These are phyloP conservation scores for Puccinia polysora DNA, from an alignment of 1,284 basidiomycete species.

Conservation along the genomic window DNA sequence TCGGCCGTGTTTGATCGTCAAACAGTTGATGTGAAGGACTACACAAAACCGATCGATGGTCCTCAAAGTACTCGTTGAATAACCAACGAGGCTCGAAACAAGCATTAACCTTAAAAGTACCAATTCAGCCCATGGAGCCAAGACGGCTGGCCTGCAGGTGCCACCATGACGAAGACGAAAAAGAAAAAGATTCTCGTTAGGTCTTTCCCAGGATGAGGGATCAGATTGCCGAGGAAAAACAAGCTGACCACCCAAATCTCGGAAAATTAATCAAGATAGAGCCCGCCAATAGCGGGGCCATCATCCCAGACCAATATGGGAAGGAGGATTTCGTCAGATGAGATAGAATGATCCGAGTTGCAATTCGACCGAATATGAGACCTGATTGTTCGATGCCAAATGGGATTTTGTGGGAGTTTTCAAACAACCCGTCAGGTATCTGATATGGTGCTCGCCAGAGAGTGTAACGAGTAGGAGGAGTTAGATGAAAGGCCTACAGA, in stretches of 20 bases:
- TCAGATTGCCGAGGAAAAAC: not conserved
- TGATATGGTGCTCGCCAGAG: not conserved
- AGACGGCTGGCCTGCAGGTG: slow-evolving; percentile 15
- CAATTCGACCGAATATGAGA: slow-evolving; percentile 39
- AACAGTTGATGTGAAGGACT: slow-evolving; percentile 33
- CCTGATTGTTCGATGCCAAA: not conserved
- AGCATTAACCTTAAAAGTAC: slow-evolving; percentile 31
- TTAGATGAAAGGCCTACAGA: slow-evolving; percentile 11
- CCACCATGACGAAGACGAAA: not conserved
- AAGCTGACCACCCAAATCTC: slow-evolving; percentile 27
- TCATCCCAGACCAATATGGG: slow-evolving; percentile 25
- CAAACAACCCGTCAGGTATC: not conserved
- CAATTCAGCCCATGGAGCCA: slow-evolving; percentile 37
- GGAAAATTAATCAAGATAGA: slow-evolving; percentile 34
- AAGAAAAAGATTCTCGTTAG: not conserved
- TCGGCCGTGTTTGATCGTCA: slow-evolving; percentile 20
- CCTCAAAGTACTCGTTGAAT: slow-evolving; percentile 20
- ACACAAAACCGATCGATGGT: slow-evolving; percentile 37
- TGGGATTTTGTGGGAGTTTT: not conserved
- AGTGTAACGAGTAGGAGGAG: not conserved
- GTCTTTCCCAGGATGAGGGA: not conserved
- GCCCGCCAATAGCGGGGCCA: slow-evolving; percentile 29
- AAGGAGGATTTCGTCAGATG: slow-evolving; percentile 38
- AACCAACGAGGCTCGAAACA: slow-evolving; percentile 25
- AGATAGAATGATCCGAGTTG: slow-evolving; percentile 33